A percentile compares a stretch with the other conserved stretches of the same genome.
These are phyloP conservation scores for Codiaeum variegatum DNA, from an alignment of 441 rosid genomes.

Conservation along the genomic window DNA sequence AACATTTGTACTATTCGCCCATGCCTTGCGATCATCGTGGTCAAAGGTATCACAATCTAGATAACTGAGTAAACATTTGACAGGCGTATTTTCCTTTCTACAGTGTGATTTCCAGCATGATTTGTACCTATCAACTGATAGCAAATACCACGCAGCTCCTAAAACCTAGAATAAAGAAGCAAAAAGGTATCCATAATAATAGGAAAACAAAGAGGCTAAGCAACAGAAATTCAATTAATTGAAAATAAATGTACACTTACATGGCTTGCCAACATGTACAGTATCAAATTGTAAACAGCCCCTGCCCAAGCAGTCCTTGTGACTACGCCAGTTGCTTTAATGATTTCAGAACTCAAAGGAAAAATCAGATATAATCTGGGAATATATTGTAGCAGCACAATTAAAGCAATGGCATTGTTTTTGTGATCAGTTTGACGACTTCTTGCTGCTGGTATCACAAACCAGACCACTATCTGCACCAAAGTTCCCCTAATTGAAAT, in stretches of 20 bases:
- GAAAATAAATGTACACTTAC: slow-evolving; percentile 39
- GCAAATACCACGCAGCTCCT: slow-evolving; percentile 24
- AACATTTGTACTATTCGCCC: slow-evolving; percentile 66
- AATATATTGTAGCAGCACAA: slow-evolving; percentile 76
- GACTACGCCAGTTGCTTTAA: slow-evolving; percentile 86
- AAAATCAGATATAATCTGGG: slow-evolving; percentile 84
- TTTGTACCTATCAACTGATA: slow-evolving; percentile 21
- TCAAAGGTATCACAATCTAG: slow-evolving; percentile 60
- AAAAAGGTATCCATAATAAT: background rate
- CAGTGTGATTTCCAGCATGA: slow-evolving; percentile 44
- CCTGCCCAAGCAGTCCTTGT: slow-evolving; percentile 98
- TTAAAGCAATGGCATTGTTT: slow-evolving; percentile 76
- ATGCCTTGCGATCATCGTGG: slow-evolving; percentile 30
- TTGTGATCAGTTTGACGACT: slow-evolving; percentile 55
- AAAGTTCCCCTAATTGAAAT: slow-evolving; percentile 8
- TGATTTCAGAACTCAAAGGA: slow-evolving; percentile 79
- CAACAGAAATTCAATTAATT: slow-evolving; percentile 12
- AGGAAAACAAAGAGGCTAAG: slow-evolving; percentile 4
- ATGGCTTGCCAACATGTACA: slow-evolving; percentile 93
- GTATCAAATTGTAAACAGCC: slow-evolving; percentile 85
- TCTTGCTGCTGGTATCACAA: slow-evolving; percentile 65
- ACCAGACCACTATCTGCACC: slow-evolving; percentile 78
- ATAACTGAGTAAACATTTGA: slow-evolving; percentile 49
- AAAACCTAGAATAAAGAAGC: slow-evolving; percentile 44
- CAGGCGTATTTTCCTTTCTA: slow-evolving; percentile 36